Evolutionary conservation across 2,329 filamentous ascomycete genomes (phyloP).

Genomic region (Hirsutella rhossiliensis): DNA sequence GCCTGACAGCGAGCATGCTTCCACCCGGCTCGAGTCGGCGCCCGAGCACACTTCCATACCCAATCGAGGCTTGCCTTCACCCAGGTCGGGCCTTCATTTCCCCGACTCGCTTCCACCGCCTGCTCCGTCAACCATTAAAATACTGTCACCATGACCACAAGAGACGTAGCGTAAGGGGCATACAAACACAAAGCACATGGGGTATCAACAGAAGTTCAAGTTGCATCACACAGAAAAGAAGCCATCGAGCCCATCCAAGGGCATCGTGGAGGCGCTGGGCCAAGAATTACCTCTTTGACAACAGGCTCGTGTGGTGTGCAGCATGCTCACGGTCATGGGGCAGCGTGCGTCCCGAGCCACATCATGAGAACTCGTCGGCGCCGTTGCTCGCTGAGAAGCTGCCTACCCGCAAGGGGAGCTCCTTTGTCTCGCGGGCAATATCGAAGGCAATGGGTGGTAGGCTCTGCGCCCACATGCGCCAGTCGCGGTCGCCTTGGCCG

Average conservation of each 20-base stretch:
- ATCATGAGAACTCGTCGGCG: slow-evolving; percentile 35
- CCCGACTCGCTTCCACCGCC: background rate
- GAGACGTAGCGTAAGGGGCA: background rate
- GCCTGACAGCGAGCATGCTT: too few relatives aligned
- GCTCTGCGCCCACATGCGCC: slow-evolving; percentile 54
- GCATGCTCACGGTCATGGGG: too few relatives aligned
- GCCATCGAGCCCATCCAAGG: background rate
- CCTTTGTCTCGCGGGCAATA: slow-evolving; percentile 72
- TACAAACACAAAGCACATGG: background rate
- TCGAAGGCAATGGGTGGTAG: slow-evolving; percentile 80
- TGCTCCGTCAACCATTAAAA: background rate
- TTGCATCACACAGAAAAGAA: background rate
- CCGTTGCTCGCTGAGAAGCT: slow-evolving; percentile 18
- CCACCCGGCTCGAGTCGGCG: too few relatives aligned
- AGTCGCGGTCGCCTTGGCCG: slow-evolving; percentile 37
- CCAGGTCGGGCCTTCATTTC: too few relatives aligned
- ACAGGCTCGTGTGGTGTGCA: too few relatives aligned
- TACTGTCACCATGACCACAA: background rate
- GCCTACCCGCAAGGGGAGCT: slow-evolving; percentile 39
- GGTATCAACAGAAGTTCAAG: slow-evolving; percentile 1
- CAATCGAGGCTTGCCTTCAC: too few relatives aligned
- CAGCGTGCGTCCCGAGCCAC: background rate
- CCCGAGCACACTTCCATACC: too few relatives aligned
- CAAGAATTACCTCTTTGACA: too few relatives aligned
- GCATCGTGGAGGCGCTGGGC: background rate